These are phyloP conservation scores for Cymbidium sinense DNA, from an alignment of 106 monocot species.

Conservation along the genomic window DNA sequence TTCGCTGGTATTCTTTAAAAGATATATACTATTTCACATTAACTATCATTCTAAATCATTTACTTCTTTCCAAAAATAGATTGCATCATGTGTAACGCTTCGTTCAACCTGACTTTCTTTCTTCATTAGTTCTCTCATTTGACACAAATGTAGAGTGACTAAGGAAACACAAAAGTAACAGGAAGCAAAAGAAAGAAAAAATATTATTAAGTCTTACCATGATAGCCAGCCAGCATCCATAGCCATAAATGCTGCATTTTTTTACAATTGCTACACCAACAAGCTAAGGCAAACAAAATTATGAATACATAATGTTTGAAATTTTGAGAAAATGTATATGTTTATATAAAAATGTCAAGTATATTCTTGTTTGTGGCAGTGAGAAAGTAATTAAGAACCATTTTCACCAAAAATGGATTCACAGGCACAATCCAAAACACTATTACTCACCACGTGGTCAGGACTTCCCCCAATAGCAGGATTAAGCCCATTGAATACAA, in stretches of 20 bases:
- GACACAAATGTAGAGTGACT: neutral
- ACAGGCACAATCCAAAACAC: neutral
- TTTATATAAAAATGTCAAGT: neutral
- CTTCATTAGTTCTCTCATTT: neutral
- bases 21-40: neutral
- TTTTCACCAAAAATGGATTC: neutral
- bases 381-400: neutral
- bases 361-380: neutral
- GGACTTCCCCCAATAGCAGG: conserved; percentile 36
- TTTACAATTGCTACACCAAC: neutral
- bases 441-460: conserved; percentile 56
- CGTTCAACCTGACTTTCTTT: neutral
- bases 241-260: neutral
- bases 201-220: neutral
- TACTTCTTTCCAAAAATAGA: neutral
- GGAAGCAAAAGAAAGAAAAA: neutral
- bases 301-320: neutral
- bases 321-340: neutral
- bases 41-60: neutral
- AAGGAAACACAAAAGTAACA: neutral
- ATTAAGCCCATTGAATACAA: conserved; percentile 72
- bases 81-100: neutral
- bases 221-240: neutral
- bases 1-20: too few species aligned
- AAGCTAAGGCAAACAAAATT: neutral